These are phyloP conservation scores for Apiotrichum gamsii DNA, from an alignment of 1,284 basidiomycete species.

Conservation along the genomic window DNA sequence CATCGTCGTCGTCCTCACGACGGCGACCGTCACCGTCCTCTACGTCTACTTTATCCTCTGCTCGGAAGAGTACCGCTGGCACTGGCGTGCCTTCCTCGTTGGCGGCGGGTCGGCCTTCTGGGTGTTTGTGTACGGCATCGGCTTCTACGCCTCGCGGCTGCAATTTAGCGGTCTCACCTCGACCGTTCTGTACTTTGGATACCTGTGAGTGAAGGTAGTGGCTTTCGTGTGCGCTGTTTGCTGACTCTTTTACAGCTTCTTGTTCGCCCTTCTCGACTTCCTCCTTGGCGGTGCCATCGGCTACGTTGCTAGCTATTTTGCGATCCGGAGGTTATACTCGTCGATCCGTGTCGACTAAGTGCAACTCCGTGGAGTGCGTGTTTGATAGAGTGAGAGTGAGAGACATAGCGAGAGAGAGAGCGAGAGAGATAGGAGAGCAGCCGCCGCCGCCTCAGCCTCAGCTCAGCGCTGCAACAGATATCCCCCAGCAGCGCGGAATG, in stretches of 20 bases:
- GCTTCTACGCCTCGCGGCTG: conserved; percentile 79
- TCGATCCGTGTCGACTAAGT: conserved; percentile 54
- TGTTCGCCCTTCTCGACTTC: conserved; percentile 79
- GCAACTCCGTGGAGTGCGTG: too few relatives aligned
- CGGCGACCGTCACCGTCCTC: conserved; percentile 81
- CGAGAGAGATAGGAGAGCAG: not conserved
- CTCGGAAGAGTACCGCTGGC: conserved; percentile 95
- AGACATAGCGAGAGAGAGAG: not conserved
- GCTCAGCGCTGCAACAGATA: too few relatives aligned
- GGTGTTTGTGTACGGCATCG: conserved; percentile 66
- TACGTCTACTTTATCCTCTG: conserved; percentile 91
- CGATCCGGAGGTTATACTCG: conserved; percentile 69
- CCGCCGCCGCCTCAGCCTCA: too few relatives aligned
- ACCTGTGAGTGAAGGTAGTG: conserved; percentile 53
- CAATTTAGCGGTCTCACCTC: conserved; percentile 78
- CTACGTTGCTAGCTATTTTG: conserved; percentile 81
- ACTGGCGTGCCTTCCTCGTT: conserved; percentile 92
- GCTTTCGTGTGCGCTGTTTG: too few relatives aligned
- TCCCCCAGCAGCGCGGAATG: too few relatives aligned
- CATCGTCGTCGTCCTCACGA: conserved; percentile 74
- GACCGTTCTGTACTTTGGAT: conserved; percentile 83
- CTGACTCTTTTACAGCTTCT: conserved; percentile 44
- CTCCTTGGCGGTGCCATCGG: conserved; percentile 81
- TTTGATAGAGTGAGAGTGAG: not conserved
- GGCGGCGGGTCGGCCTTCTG: conserved; percentile 92